phyloP scores from a whole-genome alignment of 2,329 filamentous ascomycete genomes.

The Alternaria novae-zelandiae region DNA sequence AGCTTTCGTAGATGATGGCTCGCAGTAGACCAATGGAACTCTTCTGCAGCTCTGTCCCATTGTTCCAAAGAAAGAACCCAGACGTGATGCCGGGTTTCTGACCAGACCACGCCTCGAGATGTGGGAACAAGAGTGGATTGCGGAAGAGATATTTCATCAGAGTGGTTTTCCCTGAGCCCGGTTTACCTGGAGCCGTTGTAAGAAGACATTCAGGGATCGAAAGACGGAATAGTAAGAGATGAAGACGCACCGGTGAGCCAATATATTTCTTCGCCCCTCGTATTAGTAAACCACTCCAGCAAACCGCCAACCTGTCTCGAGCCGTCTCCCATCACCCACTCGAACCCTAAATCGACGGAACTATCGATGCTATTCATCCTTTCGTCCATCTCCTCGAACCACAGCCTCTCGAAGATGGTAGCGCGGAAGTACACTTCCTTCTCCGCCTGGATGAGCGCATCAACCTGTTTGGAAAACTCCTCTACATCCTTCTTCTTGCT shows the following conservation, averaged over 20 bases:
- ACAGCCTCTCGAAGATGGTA: slow-evolving; percentile 28
- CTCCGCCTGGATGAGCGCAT: slow-evolving; percentile 25
- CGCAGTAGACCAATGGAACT: slow-evolving; percentile 31
- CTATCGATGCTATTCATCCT: slow-evolving; percentile 28
- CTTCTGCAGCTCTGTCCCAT: slow-evolving; percentile 37
- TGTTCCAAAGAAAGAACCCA: slow-evolving; percentile 56
- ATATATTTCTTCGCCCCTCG: slow-evolving; percentile 34
- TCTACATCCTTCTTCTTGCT: slow-evolving; percentile 40
- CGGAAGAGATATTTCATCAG: slow-evolving; percentile 51
- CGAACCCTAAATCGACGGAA: slow-evolving; percentile 28
- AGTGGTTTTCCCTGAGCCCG: slow-evolving; percentile 57
- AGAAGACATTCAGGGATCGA: neutral
- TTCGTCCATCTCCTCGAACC: slow-evolving; percentile 34
- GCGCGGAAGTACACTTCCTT: slow-evolving; percentile 31
- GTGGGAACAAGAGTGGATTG: slow-evolving; percentile 31
- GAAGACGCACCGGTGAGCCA: slow-evolving; percentile 35
- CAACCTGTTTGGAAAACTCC: slow-evolving; percentile 34
- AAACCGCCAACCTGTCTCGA: slow-evolving; percentile 23
- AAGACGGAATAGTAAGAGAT: neutral
- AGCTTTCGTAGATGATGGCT: slow-evolving; percentile 37
- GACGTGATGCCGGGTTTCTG: slow-evolving; percentile 40
- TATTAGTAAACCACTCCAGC: slow-evolving; percentile 36
- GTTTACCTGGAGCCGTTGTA: slow-evolving; percentile 31
- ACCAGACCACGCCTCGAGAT: slow-evolving; percentile 40
- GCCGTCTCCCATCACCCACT: slow-evolving; percentile 31